Conservation (phyloP, 2,329 filamentous ascomycete species). For the Colletotrichum ledebouriae region DNA sequence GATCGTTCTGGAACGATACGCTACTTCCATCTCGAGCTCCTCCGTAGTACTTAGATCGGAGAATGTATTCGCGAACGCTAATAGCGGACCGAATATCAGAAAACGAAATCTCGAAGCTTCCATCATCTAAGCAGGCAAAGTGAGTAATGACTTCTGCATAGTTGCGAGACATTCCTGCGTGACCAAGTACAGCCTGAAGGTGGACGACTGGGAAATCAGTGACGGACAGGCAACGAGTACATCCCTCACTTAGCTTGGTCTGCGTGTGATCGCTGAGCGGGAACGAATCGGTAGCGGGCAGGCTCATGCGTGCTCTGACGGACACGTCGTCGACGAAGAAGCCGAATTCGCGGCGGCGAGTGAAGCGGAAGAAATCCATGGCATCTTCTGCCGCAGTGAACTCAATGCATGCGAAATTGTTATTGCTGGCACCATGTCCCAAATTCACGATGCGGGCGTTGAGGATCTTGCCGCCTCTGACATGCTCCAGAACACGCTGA, state of each 20-base stretch:
- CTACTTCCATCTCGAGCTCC: background rate
- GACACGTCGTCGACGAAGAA: constrained; percentile 10
- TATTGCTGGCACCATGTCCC: background rate
- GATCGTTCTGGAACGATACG: constrained; percentile 19
- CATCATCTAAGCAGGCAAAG: constrained; percentile 25
- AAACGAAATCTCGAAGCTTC: constrained; percentile 32
- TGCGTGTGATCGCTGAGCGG: constrained; percentile 7
- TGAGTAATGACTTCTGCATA: constrained; percentile 27
- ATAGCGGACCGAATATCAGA: constrained; percentile 25
- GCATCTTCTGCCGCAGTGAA: constrained; percentile 25
- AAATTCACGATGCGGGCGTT: constrained; percentile 21
- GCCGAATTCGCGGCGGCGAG: constrained; percentile 29
- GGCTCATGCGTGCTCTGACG: background rate
- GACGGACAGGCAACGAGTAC: constrained; percentile 32
- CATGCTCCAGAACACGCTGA: constrained; percentile 33
- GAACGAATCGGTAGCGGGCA: constrained; percentile 33
- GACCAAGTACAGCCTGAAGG: constrained; percentile 10
- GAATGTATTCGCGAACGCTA: constrained; percentile 21
- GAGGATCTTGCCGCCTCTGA: constrained; percentile 36
- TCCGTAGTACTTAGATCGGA: constrained; percentile 7
- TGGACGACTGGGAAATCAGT: constrained; percentile 30
- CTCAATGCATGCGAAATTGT: constrained; percentile 28
- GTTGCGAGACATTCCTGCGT: constrained; percentile 16
- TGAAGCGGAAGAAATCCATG: background rate
- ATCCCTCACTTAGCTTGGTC: constrained; percentile 9